Conservation (phyloP, 2,329 filamentous ascomycete species). For the Penicillium palitans region DNA sequence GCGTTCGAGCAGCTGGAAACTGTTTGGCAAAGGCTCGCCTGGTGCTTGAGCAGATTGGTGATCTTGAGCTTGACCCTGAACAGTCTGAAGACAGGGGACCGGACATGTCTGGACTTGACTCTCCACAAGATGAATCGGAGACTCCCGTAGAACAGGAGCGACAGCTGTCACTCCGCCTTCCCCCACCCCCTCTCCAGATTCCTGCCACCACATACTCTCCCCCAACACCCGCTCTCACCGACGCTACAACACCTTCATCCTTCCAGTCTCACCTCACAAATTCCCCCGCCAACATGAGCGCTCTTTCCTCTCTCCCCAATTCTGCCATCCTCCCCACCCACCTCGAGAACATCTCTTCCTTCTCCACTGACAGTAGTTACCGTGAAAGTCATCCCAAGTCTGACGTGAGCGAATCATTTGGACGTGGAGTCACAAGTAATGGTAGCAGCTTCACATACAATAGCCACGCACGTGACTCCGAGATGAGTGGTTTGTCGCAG, state of each 20-base stretch:
- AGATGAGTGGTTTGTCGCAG: constrained; percentile 75
- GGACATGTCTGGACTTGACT: constrained; percentile 20
- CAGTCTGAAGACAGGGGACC: constrained; percentile 36
- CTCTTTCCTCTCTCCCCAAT: constrained; percentile 30
- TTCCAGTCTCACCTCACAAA: constrained; percentile 44
- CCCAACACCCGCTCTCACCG: constrained; percentile 40
- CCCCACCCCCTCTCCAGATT: constrained; percentile 49
- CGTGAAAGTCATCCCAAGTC: constrained; percentile 39
- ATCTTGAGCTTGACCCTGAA: constrained; percentile 75
- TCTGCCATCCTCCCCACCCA: constrained; percentile 30
- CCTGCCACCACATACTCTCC: constrained; percentile 38
- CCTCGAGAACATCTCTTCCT: constrained; percentile 30
- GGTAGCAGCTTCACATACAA: constrained; percentile 77
- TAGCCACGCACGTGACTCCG: constrained; percentile 72
- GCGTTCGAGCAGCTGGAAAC: constrained; percentile 86
- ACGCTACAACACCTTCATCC: constrained; percentile 42
- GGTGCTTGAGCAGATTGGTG: constrained; percentile 83
- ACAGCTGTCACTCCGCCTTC: constrained; percentile 42
- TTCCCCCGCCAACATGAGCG: constrained; percentile 33
- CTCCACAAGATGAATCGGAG: constrained; percentile 20
- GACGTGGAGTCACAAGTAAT: constrained; percentile 71
- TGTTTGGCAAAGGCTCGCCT: constrained; percentile 84
- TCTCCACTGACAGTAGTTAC: constrained; percentile 35
- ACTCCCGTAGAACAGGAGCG: constrained; percentile 17
- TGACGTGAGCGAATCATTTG: constrained; percentile 44